Conservation (phyloP, 2,329 filamentous ascomycete species). For the Aspergillus amoenus region DNA sequence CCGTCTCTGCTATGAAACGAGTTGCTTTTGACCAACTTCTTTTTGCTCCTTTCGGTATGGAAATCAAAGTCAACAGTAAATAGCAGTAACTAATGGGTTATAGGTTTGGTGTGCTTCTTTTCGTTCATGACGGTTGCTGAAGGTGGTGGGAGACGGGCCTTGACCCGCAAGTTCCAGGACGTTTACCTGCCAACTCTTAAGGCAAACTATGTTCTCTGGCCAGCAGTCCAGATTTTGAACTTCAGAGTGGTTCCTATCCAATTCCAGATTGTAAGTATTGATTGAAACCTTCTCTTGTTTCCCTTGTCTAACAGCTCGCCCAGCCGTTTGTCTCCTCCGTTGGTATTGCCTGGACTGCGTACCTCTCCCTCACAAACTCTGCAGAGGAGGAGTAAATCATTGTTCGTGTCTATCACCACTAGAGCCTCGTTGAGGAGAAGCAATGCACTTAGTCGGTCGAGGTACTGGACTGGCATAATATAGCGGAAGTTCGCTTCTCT, state of each 20-base stretch:
- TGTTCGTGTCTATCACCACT: not conserved
- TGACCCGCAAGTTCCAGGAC: constrained; percentile 82
- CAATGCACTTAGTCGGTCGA: not conserved
- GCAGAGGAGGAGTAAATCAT: constrained; percentile 62
- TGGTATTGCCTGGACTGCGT: constrained; percentile 97
- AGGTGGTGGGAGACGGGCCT: constrained; percentile 77
- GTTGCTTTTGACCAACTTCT: constrained; percentile 90
- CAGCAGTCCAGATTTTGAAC: constrained; percentile 92
- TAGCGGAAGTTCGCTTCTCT: not conserved
- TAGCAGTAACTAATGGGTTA: not conserved
- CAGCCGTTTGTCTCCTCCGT: constrained; percentile 94
- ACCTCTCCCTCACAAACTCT: constrained; percentile 87
- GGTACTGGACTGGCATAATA: not conserved
- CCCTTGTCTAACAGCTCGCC: not conserved
- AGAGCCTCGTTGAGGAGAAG: not conserved
- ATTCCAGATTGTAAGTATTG: constrained; percentile 83
- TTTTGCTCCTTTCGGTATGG: constrained; percentile 80
- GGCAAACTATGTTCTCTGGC: constrained; percentile 95
- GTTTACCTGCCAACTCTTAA: constrained; percentile 93
- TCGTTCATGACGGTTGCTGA: constrained; percentile 95
- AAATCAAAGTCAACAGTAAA: not conserved
- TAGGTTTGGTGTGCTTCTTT: constrained; percentile 82
- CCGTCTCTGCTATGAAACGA: constrained; percentile 79
- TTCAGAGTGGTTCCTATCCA: constrained; percentile 93
- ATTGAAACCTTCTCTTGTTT: not conserved